phyloP scores from a whole-genome alignment of 768 basidiomycete genomes.

The Symmetrospora coprosmae region DNA sequence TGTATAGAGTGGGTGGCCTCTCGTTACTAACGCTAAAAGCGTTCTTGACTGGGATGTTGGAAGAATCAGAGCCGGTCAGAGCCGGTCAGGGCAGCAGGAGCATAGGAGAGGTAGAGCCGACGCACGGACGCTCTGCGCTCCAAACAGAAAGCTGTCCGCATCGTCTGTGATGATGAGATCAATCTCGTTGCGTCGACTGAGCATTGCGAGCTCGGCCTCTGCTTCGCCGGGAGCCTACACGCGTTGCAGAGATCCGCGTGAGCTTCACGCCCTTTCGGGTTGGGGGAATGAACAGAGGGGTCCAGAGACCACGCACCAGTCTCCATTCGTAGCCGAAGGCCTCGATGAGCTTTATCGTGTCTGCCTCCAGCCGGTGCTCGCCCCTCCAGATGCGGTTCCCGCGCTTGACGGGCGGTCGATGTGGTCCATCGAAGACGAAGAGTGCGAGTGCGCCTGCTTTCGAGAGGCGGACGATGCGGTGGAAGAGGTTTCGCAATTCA shows the following conservation, averaged over 20 bases:
- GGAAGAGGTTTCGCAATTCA: conserved; percentile 5
- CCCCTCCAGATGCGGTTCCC: not conserved
- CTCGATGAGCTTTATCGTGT: conserved; percentile 6
- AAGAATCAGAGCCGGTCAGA: not conserved
- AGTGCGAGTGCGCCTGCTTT: not conserved
- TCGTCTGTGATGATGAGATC: conserved; percentile 45
- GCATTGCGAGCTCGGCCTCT: conserved; percentile 44
- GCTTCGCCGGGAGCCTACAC: conserved; percentile 46
- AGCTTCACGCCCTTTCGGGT: no score
- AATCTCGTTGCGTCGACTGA: conserved; percentile 40
- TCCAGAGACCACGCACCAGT: not conserved
- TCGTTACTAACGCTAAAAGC: not conserved
- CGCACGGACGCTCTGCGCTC: conserved; percentile 41
- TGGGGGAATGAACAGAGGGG: no score
- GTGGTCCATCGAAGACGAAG: conserved; percentile 24
- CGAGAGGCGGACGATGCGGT: not conserved
- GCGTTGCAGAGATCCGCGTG: no score
- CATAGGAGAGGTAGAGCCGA: conserved; percentile 33
- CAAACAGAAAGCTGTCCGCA: conserved; percentile 44
- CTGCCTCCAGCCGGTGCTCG: not conserved
- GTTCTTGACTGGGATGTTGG: conserved; percentile 4
- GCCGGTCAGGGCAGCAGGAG: not conserved
- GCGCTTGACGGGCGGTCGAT: conserved; percentile 16
- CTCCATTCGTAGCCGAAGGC: conserved; percentile 24
- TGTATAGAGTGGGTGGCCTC: not conserved